Evolutionary conservation across 2,329 filamentous ascomycete species (phyloP), one percentile per base, ranked within the genome.

Genomic region (Macroventuria anomochaeta): DNA sequence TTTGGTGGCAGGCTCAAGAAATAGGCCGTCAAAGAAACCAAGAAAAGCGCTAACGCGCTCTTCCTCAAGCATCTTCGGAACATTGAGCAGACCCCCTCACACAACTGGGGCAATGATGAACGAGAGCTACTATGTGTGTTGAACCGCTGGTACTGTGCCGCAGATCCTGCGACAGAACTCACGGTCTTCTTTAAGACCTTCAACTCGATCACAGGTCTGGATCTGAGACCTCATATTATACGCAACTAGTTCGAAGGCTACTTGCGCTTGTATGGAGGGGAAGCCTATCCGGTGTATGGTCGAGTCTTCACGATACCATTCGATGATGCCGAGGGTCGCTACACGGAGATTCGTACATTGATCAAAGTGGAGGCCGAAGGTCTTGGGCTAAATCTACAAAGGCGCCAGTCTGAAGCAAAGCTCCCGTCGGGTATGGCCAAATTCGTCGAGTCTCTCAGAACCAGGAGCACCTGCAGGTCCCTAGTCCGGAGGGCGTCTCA

Each of bases 61-160:
- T 17, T 37, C 4, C 46, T 48, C 2, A 21, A 48, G 13, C 3
- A 41, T 5, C 37, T 48, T 3, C 13, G 20, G 3, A 17, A 12
- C 2, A 5, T 49, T 2, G 46, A 49, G 29, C 31, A 23, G 1
- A 12, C 20, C 1, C 44, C 7, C 21, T 36, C 1, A 6, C 23
- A n/a, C 40, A 58, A 5, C 2, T 66, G 60, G 58, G 25, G 47
- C 0, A 25, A 41, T 1, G 47, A 58, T 1, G 57, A 63, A 6
- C 18, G 57, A 5, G 43, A 50, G 7, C 41, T 65, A 0, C 18
- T 65, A 0, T 53, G 52, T 0, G 28, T 60, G 0, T 7, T 67
- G 0, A 55, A 54, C 2, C 39, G 46, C 1, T 49, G 62, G 10
- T 67, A 55, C 41, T 64, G 57, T 4, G 8, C 17, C 0, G 13